Evolutionary conservation across 768 basidiomycete genomes (phyloP).

Genomic region (Pholiota conissans): DNA sequence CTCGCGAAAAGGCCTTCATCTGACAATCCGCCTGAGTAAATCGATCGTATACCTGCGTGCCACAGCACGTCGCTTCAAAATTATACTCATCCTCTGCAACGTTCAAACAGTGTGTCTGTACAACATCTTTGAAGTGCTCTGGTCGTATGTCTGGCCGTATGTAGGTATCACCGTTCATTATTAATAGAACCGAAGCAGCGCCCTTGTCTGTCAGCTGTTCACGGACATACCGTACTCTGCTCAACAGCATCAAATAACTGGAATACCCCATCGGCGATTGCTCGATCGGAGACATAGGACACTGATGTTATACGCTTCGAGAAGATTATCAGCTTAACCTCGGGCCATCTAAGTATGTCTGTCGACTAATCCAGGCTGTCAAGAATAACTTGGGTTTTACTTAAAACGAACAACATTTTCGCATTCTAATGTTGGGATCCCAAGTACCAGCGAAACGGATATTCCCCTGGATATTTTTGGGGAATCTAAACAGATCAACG

Average conservation of each 20-base stretch:
- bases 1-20: constrained; percentile 72
- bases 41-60: constrained; percentile 4
- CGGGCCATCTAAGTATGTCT: constrained; percentile 7
- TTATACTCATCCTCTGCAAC: background rate
- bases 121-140: background rate
- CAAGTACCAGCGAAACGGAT: constrained; percentile 1
- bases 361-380: constrained; percentile 2
- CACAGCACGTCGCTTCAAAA: background rate
- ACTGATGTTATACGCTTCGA: constrained; percentile 4
- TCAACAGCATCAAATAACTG: background rate
- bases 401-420: constrained; percentile 8
- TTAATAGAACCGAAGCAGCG: background rate
- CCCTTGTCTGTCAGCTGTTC: constrained; percentile 1
- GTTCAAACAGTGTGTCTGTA: background rate
- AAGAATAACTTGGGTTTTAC: constrained; percentile 7
- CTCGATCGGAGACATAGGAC: constrained; percentile 8
- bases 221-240: constrained; percentile 9
- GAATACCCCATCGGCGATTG: constrained; percentile 11
- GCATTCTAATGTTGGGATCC: constrained; percentile 6
- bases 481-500: constrained; percentile 5
- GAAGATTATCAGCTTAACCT: constrained; percentile 2
- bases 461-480: constrained; percentile 11
- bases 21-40: constrained; percentile 30
- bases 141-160: constrained; percentile 1
- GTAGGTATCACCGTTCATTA: background rate